These are phyloP conservation scores for Zalaria sp. DNA, from an alignment of 2,329 filamentous ascomycete species.

Conservation along the genomic window DNA sequence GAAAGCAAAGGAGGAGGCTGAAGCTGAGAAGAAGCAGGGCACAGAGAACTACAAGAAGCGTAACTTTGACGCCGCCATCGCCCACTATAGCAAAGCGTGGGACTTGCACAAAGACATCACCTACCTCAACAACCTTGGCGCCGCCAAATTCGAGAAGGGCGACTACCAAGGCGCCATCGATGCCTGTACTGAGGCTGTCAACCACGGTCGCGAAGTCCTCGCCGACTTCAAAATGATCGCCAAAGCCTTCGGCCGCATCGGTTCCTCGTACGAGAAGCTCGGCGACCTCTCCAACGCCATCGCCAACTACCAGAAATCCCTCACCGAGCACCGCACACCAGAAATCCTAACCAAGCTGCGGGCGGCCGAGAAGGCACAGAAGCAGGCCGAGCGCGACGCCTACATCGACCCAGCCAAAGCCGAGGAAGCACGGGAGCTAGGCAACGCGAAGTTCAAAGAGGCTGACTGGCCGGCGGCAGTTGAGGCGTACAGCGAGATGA, in stretches of 20 bases:
- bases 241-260: slow-evolving; percentile 93
- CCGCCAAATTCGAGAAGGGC: slow-evolving; percentile 90
- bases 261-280: slow-evolving; percentile 81
- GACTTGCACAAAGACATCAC: slow-evolving; percentile 90
- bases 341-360: slow-evolving; percentile 90
- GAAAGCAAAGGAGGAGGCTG: slow-evolving; percentile 83
- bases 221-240: slow-evolving; percentile 98
- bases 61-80: slow-evolving; percentile 87
- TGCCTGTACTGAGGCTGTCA: slow-evolving; percentile 72
- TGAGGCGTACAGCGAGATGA: slow-evolving; percentile 90
- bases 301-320: slow-evolving; percentile 79
- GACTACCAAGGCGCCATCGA: slow-evolving; percentile 83
- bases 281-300: slow-evolving; percentile 69
- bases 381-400: slow-evolving; percentile 57
- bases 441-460: slow-evolving; percentile 95
- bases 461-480: slow-evolving; percentile 91
- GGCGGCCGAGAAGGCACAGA: slow-evolving; percentile 74
- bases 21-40: slow-evolving; percentile 86
- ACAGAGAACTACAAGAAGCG: slow-evolving; percentile 98
- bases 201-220: slow-evolving; percentile 76
- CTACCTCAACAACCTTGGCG: slow-evolving; percentile 91
- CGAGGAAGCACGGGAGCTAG: slow-evolving; percentile 86
- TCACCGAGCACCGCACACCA: slow-evolving; percentile 92
- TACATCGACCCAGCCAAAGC: slow-evolving; percentile 88
- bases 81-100: slow-evolving; percentile 92